Percentiles rank a stretch among this genome's conserved stretches.
Conservation (phyloP, 2,329 filamentous ascomycete species). For the Cercospora sp. region DNA sequence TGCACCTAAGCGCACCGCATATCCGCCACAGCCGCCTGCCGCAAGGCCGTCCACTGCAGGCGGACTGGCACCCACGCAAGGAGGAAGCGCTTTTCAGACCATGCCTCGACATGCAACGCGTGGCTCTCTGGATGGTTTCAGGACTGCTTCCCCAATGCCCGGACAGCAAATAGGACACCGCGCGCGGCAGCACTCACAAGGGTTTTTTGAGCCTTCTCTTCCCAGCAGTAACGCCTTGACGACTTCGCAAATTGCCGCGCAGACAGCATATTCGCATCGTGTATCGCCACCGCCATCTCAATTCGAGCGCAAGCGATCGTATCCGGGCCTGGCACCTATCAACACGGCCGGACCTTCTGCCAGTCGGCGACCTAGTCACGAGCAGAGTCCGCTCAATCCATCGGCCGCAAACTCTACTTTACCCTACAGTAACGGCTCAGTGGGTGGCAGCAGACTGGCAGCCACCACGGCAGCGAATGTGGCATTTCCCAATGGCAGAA, state of each 20-base stretch:
- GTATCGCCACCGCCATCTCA: slow-evolving; percentile 31
- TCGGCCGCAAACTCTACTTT: slow-evolving; percentile 27
- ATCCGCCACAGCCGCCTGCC: slow-evolving; percentile 35
- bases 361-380: slow-evolving; percentile 33
- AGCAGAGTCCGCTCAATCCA: slow-evolving; percentile 37
- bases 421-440: slow-evolving; percentile 61
- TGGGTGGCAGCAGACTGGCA: slow-evolving; percentile 62
- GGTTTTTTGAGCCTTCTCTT: slow-evolving; percentile 73
- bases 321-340: slow-evolving; percentile 65
- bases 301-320: slow-evolving; percentile 65
- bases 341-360: slow-evolving; percentile 34
- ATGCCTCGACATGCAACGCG: slow-evolving; percentile 36
- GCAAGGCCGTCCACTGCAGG: slow-evolving; percentile 39
- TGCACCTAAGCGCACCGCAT: slow-evolving; percentile 43
- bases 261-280: slow-evolving; percentile 66
- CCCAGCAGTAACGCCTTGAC: slow-evolving; percentile 51
- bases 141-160: slow-evolving; percentile 36
- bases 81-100: slow-evolving; percentile 40
- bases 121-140: slow-evolving; percentile 39
- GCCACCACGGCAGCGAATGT: slow-evolving; percentile 72
- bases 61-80: slow-evolving; percentile 36
- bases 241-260: slow-evolving; percentile 78
- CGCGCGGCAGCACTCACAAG: slow-evolving; percentile 70
- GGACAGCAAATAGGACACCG: slow-evolving; percentile 50
- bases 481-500: slow-evolving; percentile 64